Evolutionary conservation across 805 yeast genomes (phyloP).

Genomic region (Ogataea pini): DNA sequence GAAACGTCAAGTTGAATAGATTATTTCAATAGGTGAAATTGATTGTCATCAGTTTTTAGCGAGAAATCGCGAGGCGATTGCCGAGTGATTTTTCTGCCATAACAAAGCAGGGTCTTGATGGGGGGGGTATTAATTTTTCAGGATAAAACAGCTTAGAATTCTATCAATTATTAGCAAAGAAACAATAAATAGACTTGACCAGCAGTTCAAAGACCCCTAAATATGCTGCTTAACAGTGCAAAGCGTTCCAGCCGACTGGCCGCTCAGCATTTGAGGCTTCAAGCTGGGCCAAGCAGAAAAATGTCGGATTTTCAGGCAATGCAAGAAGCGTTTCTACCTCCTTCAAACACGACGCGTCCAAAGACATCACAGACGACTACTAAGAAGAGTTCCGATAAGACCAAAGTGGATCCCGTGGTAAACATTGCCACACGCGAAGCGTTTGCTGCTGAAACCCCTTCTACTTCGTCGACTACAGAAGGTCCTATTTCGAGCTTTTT

Average conservation of each 20-base stretch:
- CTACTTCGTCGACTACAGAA: conserved; percentile 7
- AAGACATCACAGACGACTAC: not conserved
- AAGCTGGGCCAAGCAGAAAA: not conserved
- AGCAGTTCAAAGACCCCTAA: not conserved
- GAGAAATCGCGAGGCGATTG: conserved; percentile 3
- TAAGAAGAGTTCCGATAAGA: not conserved
- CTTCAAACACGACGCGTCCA: conserved; percentile 2
- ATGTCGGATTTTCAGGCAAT: conserved; percentile 10
- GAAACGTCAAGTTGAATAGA: not conserved
- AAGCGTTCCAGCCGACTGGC: not conserved
- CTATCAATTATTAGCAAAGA: no score
- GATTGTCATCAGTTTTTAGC: not conserved
- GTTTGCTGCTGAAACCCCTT: not conserved
- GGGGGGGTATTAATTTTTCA: no score
- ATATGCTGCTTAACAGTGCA: not conserved
- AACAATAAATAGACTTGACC: not conserved
- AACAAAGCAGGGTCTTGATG: not conserved
- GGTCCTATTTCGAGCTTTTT: conserved; percentile 22
- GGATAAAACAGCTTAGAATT: no score
- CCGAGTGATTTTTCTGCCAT: not conserved
- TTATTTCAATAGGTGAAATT: not conserved
- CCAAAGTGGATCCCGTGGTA: conserved; percentile 27
- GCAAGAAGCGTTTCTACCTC: conserved; percentile 9
- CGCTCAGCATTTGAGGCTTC: not conserved
- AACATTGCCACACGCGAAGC: conserved; percentile 14